Percentiles rank a stretch among this genome's conserved stretches.
Evolutionary conservation across 2,329 filamentous ascomycete species (phyloP).

Genomic region (Cytospora chrysosperma): DNA sequence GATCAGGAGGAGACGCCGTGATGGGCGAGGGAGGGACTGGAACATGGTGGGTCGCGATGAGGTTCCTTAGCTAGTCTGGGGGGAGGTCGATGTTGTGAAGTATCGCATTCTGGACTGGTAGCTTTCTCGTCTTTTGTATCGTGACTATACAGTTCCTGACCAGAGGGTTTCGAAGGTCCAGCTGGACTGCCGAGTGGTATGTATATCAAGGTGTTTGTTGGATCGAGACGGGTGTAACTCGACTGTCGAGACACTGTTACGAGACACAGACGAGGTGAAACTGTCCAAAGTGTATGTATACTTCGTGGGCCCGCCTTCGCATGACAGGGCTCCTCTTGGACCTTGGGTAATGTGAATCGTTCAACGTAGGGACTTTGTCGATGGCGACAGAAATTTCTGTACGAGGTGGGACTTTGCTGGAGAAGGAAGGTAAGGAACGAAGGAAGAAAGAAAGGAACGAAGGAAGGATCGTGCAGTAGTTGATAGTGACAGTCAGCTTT

Average conservation of each 20-base stretch:
- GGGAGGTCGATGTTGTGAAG: neutral
- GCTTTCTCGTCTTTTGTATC: neutral
- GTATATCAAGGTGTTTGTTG: neutral
- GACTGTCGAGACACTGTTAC: neutral
- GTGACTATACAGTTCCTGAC: neutral
- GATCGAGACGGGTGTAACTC: neutral
- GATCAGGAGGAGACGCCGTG: constrained; percentile 29
- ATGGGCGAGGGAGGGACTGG: constrained; percentile 29
- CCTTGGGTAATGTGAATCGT: neutral
- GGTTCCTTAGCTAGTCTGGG: constrained; percentile 29
- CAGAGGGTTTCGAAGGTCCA: neutral
- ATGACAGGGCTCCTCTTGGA: neutral
- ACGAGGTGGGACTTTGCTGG: neutral
- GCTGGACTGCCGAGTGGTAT: neutral
- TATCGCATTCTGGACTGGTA: constrained; percentile 10
- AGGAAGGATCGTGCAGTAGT: neutral
- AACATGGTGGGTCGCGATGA: constrained; percentile 39
- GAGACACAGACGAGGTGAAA: neutral
- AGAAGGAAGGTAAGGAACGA: too few species aligned
- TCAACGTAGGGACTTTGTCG: neutral
- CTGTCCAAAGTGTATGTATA: neutral
- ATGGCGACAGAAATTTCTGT: neutral
- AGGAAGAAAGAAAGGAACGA: too few species aligned
- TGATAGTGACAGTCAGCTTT: neutral
- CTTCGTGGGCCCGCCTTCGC: too few species aligned